phyloP scores from a whole-genome alignment of 805 yeast species.

The Ogataea paradorogensis region DNA sequence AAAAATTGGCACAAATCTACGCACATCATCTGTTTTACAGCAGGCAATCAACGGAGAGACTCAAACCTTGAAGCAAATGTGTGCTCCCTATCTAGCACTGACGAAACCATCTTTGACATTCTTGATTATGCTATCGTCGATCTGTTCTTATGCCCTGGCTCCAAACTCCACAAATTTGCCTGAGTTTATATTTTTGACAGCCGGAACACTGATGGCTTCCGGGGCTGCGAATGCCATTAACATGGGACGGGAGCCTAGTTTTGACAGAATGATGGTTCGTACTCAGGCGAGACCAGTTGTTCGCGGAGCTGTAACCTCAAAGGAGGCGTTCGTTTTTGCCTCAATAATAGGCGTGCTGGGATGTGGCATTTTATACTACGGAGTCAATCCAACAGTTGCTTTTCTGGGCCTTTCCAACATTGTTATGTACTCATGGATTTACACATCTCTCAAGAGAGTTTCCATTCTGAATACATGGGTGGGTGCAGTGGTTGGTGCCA shows the following conservation, averaged over 20 bases:
- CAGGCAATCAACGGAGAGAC: slow-evolving; percentile 26
- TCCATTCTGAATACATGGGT: slow-evolving; percentile 95
- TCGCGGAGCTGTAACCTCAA: slow-evolving; percentile 69
- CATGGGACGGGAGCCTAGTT: slow-evolving; percentile 94
- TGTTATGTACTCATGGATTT: slow-evolving; percentile 80
- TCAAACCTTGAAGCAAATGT: slow-evolving; percentile 36
- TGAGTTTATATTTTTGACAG: slow-evolving; percentile 67
- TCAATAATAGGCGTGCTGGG: slow-evolving; percentile 71
- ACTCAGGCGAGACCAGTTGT: slow-evolving; percentile 91
- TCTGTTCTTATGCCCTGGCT: slow-evolving; percentile 89
- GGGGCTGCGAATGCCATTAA: slow-evolving; percentile 96
- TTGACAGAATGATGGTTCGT: slow-evolving; percentile 82
- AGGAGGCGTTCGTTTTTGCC: slow-evolving; percentile 81
- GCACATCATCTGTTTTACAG: slow-evolving; percentile 20
- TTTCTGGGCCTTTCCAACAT: slow-evolving; percentile 77
- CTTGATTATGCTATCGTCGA: slow-evolving; percentile 84
- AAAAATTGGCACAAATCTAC: slow-evolving; percentile 24
- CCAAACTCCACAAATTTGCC: slow-evolving; percentile 76
- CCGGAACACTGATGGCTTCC: slow-evolving; percentile 84
- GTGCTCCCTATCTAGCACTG: slow-evolving; percentile 70
- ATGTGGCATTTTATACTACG: slow-evolving; percentile 60
- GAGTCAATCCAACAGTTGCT: slow-evolving; percentile 87
- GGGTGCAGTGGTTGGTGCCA: slow-evolving; percentile 98
- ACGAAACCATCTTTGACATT: slow-evolving; percentile 88
- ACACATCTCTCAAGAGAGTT: slow-evolving; percentile 84